Evolutionary conservation across 2,329 filamentous ascomycete species (phyloP).

Genomic region (Ophiocordyceps unilateralis): DNA sequence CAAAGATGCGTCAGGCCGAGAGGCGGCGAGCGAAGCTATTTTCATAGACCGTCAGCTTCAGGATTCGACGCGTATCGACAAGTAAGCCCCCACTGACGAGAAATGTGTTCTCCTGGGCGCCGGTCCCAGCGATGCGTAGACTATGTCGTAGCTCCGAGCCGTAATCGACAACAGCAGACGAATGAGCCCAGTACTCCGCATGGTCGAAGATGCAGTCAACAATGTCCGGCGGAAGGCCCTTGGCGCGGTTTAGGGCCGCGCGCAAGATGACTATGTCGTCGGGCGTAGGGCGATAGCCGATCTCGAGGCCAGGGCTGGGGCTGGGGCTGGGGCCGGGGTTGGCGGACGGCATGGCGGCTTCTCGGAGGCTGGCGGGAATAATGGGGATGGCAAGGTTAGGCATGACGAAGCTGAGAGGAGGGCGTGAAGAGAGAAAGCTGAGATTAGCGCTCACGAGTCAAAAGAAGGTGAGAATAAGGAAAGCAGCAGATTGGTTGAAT

Average conservation of each 20-base stretch:
- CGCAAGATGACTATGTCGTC: constrained; percentile 33
- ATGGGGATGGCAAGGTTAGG: too few species aligned
- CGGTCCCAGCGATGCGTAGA: constrained; percentile 9
- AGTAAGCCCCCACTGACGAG: constrained; percentile 10
- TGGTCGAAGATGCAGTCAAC: constrained; percentile 38
- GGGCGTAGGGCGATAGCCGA: constrained; percentile 24
- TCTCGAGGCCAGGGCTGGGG: too few species aligned
- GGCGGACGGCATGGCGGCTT: too few species aligned
- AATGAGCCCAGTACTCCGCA: constrained; percentile 46
- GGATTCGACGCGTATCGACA: not conserved
- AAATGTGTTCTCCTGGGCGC: constrained; percentile 13
- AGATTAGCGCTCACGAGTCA: too few species aligned
- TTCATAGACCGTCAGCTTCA: too few species aligned
- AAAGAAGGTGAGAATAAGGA: too few species aligned
- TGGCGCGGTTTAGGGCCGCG: constrained; percentile 24
- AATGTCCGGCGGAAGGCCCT: constrained; percentile 33
- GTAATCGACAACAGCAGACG: constrained; percentile 16
- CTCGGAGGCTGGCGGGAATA: too few species aligned
- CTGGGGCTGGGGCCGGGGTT: too few species aligned
- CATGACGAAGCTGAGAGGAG: too few species aligned
- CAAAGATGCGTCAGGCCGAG: constrained; percentile 16
- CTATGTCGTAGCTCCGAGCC: constrained; percentile 6
- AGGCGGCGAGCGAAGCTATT: constrained; percentile 21
- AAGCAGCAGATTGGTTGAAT: too few species aligned
- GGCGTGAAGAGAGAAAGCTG: too few species aligned